These are phyloP conservation scores for Primulina huaijiensis DNA, from an alignment of 257 asterid species.

Conservation along the genomic window DNA sequence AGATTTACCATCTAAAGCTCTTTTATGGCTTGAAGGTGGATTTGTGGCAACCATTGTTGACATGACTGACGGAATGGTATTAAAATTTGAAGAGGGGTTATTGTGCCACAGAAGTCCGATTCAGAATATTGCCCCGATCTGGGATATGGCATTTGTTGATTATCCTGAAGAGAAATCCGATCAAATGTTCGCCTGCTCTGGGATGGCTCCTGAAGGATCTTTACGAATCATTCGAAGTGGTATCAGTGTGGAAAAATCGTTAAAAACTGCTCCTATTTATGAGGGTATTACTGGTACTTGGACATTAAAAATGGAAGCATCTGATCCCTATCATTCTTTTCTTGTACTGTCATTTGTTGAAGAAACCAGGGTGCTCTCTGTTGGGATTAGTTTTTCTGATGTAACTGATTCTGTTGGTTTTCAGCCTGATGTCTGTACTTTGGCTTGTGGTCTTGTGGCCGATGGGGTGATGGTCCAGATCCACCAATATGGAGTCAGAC, in stretches of 20 bases:
- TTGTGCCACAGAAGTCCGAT: constrained; percentile 68
- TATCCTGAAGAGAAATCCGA: constrained; percentile 74
- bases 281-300: constrained; percentile 93
- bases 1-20: constrained; percentile 67
- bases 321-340: constrained; percentile 82
- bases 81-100: constrained; percentile 69
- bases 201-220: constrained; percentile 92
- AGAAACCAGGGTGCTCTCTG: constrained; percentile 95
- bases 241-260: constrained; percentile 81
- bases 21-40: constrained; percentile 84
- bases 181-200: constrained; percentile 98
- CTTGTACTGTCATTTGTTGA: constrained; percentile 91
- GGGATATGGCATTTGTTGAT: constrained; percentile 87
- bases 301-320: constrained; percentile 69
- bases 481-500: constrained; percentile 74
- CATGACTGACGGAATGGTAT: constrained; percentile 96
- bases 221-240: constrained; percentile 87
- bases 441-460: constrained; percentile 90
- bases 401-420: constrained; percentile 90
- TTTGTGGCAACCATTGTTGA: constrained; percentile 77
- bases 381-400: constrained; percentile 89
- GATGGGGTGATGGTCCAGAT: constrained; percentile 81
- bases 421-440: constrained; percentile 78
- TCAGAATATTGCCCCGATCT: constrained; percentile 88
- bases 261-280: constrained; percentile 85